Conservation (phyloP, 2,329 filamentous ascomycete species). For the Colletotrichum cereale region DNA sequence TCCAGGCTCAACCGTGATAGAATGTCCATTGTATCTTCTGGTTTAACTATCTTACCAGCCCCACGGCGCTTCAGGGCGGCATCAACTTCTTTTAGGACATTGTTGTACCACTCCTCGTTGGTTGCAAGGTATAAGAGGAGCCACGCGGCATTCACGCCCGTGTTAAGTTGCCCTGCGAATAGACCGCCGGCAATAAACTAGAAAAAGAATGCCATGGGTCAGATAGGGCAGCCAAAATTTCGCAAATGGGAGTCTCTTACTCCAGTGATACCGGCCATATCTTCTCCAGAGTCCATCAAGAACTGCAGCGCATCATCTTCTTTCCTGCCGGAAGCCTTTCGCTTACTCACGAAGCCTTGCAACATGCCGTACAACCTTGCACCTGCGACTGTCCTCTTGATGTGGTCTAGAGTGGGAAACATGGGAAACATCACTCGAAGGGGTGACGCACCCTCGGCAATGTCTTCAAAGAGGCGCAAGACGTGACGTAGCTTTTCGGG, state of each 20-base stretch:
- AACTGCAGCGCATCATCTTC: slow-evolving; percentile 65
- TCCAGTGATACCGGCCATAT: slow-evolving; percentile 47
- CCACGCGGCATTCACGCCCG: slow-evolving; percentile 66
- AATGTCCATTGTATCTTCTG: too few species aligned
- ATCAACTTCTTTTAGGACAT: slow-evolving; percentile 61
- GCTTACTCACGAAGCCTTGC: slow-evolving; percentile 58
- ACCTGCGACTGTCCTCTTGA: slow-evolving; percentile 59
- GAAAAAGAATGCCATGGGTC: too few species aligned
- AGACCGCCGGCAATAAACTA: slow-evolving; percentile 64
- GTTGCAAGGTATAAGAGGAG: slow-evolving; percentile 62
- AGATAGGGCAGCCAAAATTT: too few species aligned
- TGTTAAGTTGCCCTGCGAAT: slow-evolving; percentile 69
- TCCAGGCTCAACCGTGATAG: too few species aligned
- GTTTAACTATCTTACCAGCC: too few species aligned
- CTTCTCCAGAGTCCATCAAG: slow-evolving; percentile 64
- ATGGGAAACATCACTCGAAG: slow-evolving; percentile 64
- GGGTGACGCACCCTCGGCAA: slow-evolving; percentile 57
- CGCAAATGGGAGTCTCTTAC: too few species aligned
- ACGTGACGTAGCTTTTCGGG: slow-evolving; percentile 55
- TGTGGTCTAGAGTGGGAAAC: slow-evolving; percentile 58
- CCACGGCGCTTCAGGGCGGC: too few species aligned
- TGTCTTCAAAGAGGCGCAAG: slow-evolving; percentile 58
- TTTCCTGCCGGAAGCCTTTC: slow-evolving; percentile 55
- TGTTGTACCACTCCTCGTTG: slow-evolving; percentile 58
- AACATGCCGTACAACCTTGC: slow-evolving; percentile 62